Conservation (phyloP, 1,284 basidiomycete genomes). For the Trichosporon sp. region DNA sequence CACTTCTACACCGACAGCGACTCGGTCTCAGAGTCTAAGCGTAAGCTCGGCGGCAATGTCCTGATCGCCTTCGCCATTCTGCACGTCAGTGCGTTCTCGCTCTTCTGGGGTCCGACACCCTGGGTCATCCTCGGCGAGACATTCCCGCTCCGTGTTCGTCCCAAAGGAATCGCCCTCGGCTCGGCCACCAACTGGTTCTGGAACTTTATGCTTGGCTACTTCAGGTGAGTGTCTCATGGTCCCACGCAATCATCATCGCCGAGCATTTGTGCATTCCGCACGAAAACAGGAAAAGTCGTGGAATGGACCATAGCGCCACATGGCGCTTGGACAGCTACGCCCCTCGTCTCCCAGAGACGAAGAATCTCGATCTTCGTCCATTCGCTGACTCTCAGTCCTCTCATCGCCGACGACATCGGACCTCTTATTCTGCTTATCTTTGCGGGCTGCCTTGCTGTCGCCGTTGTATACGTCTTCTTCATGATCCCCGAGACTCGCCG, state of each 20-base stretch:
- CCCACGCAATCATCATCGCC: no score
- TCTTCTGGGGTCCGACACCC: constrained; percentile 63
- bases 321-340: constrained; percentile 41
- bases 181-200: constrained; percentile 52
- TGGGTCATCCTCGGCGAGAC: constrained; percentile 61
- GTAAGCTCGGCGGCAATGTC: constrained; percentile 57
- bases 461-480: constrained; percentile 57
- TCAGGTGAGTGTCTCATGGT: constrained; percentile 60
- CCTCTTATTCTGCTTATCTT: constrained; percentile 57
- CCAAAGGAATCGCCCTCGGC: constrained; percentile 68
- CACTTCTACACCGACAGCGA: constrained; percentile 57
- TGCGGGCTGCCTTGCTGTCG: constrained; percentile 60
- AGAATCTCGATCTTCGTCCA: no score
- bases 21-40: constrained; percentile 35
- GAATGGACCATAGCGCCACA: no score
- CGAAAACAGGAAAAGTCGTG: no score
- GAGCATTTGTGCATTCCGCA: no score
- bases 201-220: constrained; percentile 59
- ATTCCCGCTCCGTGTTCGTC: constrained; percentile 66
- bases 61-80: constrained; percentile 67
- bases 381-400: constrained; percentile 19
- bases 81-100: constrained; percentile 64
- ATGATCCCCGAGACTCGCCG: constrained; percentile 67
- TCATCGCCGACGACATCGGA: constrained; percentile 61
- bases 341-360: constrained; percentile 26